Conservation (phyloP, 352 stramenopile species). For the Peronosclerospora sorghi region DNA sequence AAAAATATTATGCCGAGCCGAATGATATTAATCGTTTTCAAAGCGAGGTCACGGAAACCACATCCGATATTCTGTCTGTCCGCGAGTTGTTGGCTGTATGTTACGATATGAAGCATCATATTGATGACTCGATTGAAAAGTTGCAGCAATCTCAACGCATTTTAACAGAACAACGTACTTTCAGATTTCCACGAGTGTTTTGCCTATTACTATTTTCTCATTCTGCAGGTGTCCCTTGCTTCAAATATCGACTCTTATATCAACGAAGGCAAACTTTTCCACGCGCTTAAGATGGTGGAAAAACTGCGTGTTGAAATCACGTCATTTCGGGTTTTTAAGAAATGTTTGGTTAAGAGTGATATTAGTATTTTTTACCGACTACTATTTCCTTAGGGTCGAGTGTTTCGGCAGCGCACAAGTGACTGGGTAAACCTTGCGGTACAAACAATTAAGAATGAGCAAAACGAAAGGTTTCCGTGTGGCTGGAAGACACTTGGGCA, state of each 20-base stretch:
- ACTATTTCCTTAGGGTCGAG: constrained; percentile 30
- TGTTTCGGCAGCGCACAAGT: constrained; percentile 69
- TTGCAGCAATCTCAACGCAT: constrained; percentile 75
- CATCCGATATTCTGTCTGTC: constrained; percentile 33
- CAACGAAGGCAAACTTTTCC: constrained; percentile 56
- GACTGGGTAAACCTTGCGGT: constrained; percentile 69
- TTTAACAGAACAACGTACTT: constrained; percentile 12
- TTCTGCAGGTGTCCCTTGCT: constrained; percentile 43
- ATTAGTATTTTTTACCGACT: not conserved
- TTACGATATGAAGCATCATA: constrained; percentile 48
- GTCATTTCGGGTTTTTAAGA: constrained; percentile 60
- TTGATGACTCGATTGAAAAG: constrained; percentile 72
- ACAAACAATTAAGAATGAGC: constrained; percentile 66
- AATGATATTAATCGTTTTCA: constrained; percentile 59
- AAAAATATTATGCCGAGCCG: constrained; percentile 12
- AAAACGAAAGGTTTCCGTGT: constrained; percentile 46
- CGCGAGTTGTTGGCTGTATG: constrained; percentile 51
- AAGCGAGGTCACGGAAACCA: constrained; percentile 37
- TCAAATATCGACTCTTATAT: constrained; percentile 58
- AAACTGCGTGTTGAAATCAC: constrained; percentile 58
- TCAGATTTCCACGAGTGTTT: too few relatives aligned
- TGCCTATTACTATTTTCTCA: not conserved
- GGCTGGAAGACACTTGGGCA: constrained; percentile 62
- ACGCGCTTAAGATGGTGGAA: constrained; percentile 67
- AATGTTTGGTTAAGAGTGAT: too few relatives aligned